These are phyloP conservation scores for Aspergillus coremiiformis DNA, from an alignment of 495 filamentous ascomycete species.

Conservation along the genomic window DNA sequence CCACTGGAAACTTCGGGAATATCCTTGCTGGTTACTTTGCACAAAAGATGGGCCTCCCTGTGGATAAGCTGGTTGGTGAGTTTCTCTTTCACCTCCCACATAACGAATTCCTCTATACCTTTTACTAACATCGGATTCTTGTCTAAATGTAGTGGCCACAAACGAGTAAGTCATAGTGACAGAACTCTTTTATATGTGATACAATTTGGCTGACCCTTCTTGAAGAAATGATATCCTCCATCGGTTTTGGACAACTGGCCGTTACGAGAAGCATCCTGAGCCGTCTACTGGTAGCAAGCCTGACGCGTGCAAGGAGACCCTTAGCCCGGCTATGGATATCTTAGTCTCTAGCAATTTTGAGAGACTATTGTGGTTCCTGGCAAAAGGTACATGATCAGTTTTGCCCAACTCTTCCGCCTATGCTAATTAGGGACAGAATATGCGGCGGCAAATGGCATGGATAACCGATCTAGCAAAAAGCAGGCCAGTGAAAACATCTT, in stretches of 20 bases:
- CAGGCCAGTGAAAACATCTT: conserved; percentile 47
- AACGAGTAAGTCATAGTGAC: conserved; percentile 6
- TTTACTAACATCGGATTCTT: neutral
- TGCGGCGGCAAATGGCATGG: conserved; percentile 38
- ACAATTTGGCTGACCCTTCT: neutral
- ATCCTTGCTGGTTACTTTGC: conserved; percentile 92
- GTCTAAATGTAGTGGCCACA: conserved; percentile 3
- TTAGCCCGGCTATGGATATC: conserved; percentile 94
- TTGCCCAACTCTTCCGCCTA: neutral
- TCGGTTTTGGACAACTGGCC: conserved; percentile 46
- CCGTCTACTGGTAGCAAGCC: neutral
- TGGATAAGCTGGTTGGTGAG: conserved; percentile 59
- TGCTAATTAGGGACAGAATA: conserved; percentile 10
- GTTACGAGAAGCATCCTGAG: conserved; percentile 5
- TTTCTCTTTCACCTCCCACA: neutral
- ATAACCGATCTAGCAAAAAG: conserved; percentile 9
- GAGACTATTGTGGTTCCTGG: conserved; percentile 78
- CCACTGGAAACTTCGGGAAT: conserved; percentile 95
- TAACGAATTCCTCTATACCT: neutral
- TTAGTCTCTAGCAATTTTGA: conserved; percentile 94
- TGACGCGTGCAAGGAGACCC: conserved; percentile 59
- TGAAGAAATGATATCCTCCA: conserved; percentile 75
- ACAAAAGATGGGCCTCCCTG: conserved; percentile 80
- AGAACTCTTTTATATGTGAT: neutral
- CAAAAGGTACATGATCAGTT: conserved; percentile 1